A percentile compares a stretch with the other conserved stretches of the same genome.
These are phyloP conservation scores for Hypoxylon perforatum DNA, from an alignment of 495 filamentous ascomycete genomes.

Conservation along the genomic window DNA sequence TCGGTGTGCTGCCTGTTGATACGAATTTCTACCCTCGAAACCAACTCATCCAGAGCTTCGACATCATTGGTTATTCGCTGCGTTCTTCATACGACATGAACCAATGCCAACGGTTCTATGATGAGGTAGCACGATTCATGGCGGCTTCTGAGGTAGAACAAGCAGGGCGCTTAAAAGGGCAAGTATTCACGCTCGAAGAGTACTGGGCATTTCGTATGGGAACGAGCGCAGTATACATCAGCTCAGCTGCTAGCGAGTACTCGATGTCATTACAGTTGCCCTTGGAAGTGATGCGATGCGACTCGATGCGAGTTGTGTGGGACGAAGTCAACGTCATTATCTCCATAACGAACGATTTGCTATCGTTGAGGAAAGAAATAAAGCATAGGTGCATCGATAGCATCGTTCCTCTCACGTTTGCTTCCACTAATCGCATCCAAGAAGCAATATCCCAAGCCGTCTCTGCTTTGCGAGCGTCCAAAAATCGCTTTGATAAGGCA, in stretches of 20 bases:
- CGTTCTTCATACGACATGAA: conserved; percentile 9
- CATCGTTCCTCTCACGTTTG: conserved; percentile 4
- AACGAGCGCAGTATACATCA: conserved; percentile 44
- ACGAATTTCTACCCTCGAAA: not conserved
- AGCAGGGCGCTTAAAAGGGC: conserved; percentile 37
- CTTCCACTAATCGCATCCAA: not conserved
- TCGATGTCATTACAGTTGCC: conserved; percentile 10
- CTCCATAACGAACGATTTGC: conserved; percentile 44
- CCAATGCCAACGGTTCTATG: conserved; percentile 37
- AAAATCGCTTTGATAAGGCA: conserved; percentile 8
- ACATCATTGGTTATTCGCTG: conserved; percentile 14
- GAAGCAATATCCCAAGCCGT: not conserved
- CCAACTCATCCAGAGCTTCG: conserved; percentile 33
- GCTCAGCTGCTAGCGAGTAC: conserved; percentile 44
- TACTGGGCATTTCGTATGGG: conserved; percentile 47
- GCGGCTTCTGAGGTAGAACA: conserved; percentile 41
- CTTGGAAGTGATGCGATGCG: conserved; percentile 27
- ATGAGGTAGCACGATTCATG: conserved; percentile 47
- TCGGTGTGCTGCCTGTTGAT: not conserved
- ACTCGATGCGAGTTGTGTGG: conserved; percentile 42
- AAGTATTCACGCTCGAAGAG: conserved; percentile 40
- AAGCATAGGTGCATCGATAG: conserved; percentile 1
- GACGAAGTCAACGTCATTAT: conserved; percentile 41
- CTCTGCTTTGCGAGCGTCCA: not conserved
- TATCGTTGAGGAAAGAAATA: conserved; percentile 50